phyloP scores from a whole-genome alignment of 208 protist genomes.

The Spongospora subterranea region DNA sequence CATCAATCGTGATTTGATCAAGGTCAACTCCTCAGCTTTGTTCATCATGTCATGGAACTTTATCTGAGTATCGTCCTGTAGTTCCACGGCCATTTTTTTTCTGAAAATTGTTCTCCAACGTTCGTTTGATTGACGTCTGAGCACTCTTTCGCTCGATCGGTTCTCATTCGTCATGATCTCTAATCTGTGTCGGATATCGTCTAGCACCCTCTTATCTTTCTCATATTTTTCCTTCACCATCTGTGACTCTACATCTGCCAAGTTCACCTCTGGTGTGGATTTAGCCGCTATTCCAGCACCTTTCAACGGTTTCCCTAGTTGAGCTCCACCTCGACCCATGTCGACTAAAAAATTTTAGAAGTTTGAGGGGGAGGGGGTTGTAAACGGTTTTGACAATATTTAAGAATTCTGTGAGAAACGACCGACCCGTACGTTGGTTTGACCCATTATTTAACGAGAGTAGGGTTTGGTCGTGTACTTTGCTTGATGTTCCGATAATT shows the following conservation, averaged over 20 bases:
- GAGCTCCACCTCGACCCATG: slow-evolving; percentile 47
- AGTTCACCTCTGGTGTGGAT: background rate
- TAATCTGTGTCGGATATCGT: background rate
- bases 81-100: background rate
- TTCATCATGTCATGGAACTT: background rate
- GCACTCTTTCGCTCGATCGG: background rate
- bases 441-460: too few relatives aligned
- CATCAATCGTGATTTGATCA: background rate
- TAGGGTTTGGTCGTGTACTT: too few relatives aligned
- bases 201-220: background rate
- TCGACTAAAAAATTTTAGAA: too few relatives aligned
- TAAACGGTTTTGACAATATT: too few relatives aligned
- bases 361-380: too few relatives aligned
- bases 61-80: background rate
- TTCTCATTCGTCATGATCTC: background rate
- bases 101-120: background rate
- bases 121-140: background rate
- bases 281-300: background rate
- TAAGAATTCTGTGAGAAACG: too few relatives aligned
- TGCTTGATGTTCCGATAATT: too few relatives aligned
- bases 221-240: background rate
- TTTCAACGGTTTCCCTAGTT: slow-evolving; percentile 28
- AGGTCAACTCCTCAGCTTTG: background rate
- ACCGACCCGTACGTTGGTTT: too few relatives aligned
- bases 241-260: background rate